phyloP scores from a whole-genome alignment of 148 eudicot genomes.

The Arctostaphylos glauca region DNA sequence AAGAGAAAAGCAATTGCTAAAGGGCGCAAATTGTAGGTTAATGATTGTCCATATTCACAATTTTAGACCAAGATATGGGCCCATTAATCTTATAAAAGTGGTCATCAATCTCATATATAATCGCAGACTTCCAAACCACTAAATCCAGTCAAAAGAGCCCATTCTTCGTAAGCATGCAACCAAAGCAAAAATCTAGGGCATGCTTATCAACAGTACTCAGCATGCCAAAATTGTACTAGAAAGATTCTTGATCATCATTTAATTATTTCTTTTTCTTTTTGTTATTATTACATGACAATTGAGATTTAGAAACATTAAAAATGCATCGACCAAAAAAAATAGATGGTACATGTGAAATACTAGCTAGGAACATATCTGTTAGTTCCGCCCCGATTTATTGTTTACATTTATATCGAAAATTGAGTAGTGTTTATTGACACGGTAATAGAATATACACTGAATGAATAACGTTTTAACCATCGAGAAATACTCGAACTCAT shows the following conservation, averaged over 20 bases:
- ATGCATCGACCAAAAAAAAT: no score
- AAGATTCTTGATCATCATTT: not conserved
- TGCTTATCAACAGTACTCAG: not conserved
- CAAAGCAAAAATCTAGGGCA: not conserved
- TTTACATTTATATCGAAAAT: no score
- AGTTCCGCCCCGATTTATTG: no score
- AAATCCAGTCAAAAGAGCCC: not conserved
- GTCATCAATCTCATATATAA: slow-evolving; percentile 3
- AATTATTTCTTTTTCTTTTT: no score
- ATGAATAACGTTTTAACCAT: no score
- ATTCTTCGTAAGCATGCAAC: not conserved
- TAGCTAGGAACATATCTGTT: no score
- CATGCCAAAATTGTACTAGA: not conserved
- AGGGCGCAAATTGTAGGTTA: not conserved
- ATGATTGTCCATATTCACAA: not conserved
- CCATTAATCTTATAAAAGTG: slow-evolving; percentile 33
- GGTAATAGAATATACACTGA: no score
- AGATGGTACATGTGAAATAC: no score
- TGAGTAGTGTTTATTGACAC: no score
- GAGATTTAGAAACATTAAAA: not conserved
- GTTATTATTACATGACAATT: not conserved
- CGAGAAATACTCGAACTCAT: no score
- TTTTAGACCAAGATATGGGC: slow-evolving; percentile 23
- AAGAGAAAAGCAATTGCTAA: not conserved
- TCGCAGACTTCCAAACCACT: not conserved